A percentile compares a stretch with the other conserved stretches of the same genome.
Conservation (phyloP, 2,329 filamentous ascomycete genomes). For the Paecilomyces fulvus region DNA sequence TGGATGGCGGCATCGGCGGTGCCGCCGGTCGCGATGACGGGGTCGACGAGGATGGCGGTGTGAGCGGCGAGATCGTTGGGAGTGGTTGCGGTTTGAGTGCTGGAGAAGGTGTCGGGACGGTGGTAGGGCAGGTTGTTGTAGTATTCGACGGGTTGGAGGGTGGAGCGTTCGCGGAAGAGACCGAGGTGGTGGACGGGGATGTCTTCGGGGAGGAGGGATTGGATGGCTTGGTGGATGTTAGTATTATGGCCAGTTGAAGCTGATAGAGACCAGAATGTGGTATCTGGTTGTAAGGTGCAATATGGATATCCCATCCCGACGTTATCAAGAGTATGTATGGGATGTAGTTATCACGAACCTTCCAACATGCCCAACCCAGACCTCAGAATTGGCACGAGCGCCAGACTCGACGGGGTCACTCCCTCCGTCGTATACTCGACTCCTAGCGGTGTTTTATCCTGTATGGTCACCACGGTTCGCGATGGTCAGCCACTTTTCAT, state of each 20-base stretch:
- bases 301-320: background rate
- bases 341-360: constrained; percentile 47
- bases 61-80: constrained; percentile 39
- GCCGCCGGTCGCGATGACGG: constrained; percentile 86
- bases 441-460: constrained; percentile 73
- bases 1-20: constrained; percentile 66
- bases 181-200: constrained; percentile 83
- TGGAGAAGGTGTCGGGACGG: constrained; percentile 2
- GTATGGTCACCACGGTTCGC: background rate
- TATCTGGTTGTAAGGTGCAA: background rate
- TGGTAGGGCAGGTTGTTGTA: constrained; percentile 87
- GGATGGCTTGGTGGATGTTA: constrained; percentile 45
- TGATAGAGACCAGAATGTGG: background rate
- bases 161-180: constrained; percentile 58
- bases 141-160: constrained; percentile 38
- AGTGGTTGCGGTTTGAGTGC: constrained; percentile 18
- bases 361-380: constrained; percentile 89
- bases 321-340: background rate
- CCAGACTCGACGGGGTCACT: constrained; percentile 59
- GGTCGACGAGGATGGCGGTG: constrained; percentile 68
- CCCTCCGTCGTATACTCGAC: constrained; percentile 62
- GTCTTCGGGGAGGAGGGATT: constrained; percentile 69
- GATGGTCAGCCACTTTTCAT: background rate
- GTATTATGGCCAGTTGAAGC: background rate
- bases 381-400: constrained; percentile 83